Conservation (phyloP, 2,329 filamentous ascomycete genomes). For the Exophiala alcalophila region DNA sequence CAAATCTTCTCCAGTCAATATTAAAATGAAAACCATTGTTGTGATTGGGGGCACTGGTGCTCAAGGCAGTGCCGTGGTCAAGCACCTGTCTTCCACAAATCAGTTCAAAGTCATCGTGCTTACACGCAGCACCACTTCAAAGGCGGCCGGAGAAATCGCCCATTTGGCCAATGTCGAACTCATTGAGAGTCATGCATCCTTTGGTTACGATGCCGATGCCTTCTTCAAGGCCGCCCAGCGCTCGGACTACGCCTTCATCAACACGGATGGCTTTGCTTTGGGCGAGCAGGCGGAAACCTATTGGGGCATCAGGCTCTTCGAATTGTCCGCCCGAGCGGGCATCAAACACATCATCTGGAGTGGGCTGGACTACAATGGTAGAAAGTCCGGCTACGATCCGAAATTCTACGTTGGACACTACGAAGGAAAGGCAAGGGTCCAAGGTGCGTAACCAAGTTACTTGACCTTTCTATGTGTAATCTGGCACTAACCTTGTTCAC, state of each 20-base stretch:
- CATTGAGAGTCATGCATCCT: slow-evolving; percentile 43
- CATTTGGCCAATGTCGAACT: slow-evolving; percentile 46
- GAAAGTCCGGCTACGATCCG: slow-evolving; percentile 47
- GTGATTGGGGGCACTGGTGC: slow-evolving; percentile 52
- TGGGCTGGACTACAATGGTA: slow-evolving; percentile 49
- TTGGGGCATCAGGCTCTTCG: slow-evolving; percentile 40
- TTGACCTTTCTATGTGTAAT: too few relatives aligned
- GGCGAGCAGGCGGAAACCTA: slow-evolving; percentile 53
- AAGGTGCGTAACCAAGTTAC: slow-evolving; percentile 24
- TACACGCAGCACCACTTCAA: slow-evolving; percentile 45
- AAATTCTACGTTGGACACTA: slow-evolving; percentile 50
- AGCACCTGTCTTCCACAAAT: slow-evolving; percentile 29
- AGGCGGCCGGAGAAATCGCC: slow-evolving; percentile 43
- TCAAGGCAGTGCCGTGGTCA: slow-evolving; percentile 49
- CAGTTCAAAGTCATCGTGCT: slow-evolving; percentile 40
- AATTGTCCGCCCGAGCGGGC: slow-evolving; percentile 36
- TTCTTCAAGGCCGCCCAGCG: slow-evolving; percentile 46
- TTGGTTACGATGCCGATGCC: slow-evolving; percentile 40
- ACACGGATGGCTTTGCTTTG: slow-evolving; percentile 53
- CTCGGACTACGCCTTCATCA: slow-evolving; percentile 50
- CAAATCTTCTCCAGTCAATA: neutral
- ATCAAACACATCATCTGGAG: slow-evolving; percentile 47
- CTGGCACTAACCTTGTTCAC: neutral
- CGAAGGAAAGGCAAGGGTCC: slow-evolving; percentile 45
- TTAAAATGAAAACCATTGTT: slow-evolving; percentile 16